A percentile compares a stretch with the other conserved stretches of the same genome.
Evolutionary conservation across 1,284 basidiomycete species (phyloP).

Genomic region (Ceratobasidium sp.): DNA sequence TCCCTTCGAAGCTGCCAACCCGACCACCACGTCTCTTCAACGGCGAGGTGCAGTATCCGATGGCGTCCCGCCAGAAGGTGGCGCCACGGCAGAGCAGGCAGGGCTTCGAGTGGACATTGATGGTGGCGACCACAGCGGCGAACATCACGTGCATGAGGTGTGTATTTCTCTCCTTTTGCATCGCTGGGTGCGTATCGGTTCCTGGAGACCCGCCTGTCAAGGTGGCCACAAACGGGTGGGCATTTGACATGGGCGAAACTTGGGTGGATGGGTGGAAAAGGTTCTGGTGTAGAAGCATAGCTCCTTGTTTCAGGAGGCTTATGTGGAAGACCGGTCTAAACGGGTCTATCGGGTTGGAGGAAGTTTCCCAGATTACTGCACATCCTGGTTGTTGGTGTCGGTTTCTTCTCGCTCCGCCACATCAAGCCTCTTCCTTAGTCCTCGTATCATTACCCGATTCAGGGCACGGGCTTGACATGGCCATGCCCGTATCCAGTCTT

Average conservation of each 20-base stretch:
- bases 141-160: constrained; percentile 20
- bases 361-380: neutral
- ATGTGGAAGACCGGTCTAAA: neutral
- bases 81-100: neutral
- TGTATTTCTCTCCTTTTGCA: neutral
- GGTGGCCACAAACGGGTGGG: too few relatives aligned
- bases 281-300: constrained; percentile 6
- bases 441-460: constrained; percentile 14
- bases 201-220: constrained; percentile 9
- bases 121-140: neutral
- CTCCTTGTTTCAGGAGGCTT: constrained; percentile 14
- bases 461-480: neutral
- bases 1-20: neutral
- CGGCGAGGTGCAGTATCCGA: constrained; percentile 21
- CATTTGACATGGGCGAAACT: too few relatives aligned
- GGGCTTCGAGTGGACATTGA: constrained; percentile 28
- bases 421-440: constrained; percentile 30
- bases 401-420: constrained; percentile 31
- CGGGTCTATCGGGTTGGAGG: constrained; percentile 3
- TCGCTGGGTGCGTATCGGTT: neutral
- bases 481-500: constrained; percentile 18
- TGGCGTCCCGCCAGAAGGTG: constrained; percentile 5
- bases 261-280: neutral
- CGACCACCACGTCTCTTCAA: constrained; percentile 5
- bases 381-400: constrained; percentile 1